Evolutionary conservation across 2,329 filamentous ascomycete genomes (phyloP).

Genomic region (Fusarium miscanthi): DNA sequence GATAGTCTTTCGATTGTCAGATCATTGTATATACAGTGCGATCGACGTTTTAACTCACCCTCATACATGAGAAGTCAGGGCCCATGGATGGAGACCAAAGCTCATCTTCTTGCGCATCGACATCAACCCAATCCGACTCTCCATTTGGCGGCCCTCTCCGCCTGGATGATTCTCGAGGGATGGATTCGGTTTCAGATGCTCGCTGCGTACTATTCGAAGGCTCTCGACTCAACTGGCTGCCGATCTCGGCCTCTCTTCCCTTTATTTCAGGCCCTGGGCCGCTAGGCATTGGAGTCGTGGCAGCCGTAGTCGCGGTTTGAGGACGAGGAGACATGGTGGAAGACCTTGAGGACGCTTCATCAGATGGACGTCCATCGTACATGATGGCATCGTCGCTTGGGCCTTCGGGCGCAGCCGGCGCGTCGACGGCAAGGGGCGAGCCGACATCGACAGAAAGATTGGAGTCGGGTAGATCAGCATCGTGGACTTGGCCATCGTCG

Average conservation of each 20-base stretch:
- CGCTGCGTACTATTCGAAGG: slow-evolving; percentile 34
- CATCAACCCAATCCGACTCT: slow-evolving; percentile 41
- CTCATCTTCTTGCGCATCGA: slow-evolving; percentile 46
- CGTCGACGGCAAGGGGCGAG: slow-evolving; percentile 37
- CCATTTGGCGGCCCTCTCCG: slow-evolving; percentile 30
- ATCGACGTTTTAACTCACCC: slow-evolving; percentile 46
- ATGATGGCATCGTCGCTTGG: slow-evolving; percentile 42
- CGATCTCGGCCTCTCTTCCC: slow-evolving; percentile 43
- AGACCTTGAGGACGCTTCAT: slow-evolving; percentile 51
- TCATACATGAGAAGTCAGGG: slow-evolving; percentile 51
- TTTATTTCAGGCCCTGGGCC: slow-evolving; percentile 52
- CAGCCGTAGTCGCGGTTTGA: slow-evolving; percentile 49
- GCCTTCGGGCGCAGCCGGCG: slow-evolving; percentile 35
- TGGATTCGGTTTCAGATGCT: slow-evolving; percentile 34
- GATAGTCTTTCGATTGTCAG: slow-evolving; percentile 65
- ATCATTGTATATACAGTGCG: background rate
- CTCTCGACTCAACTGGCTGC: slow-evolving; percentile 40
- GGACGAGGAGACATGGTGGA: slow-evolving; percentile 58
- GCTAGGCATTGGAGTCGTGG: slow-evolving; percentile 50
- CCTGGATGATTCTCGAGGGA: slow-evolving; percentile 20
- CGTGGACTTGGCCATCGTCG: slow-evolving; percentile 32
- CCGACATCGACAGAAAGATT: slow-evolving; percentile 34
- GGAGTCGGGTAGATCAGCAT: slow-evolving; percentile 36
- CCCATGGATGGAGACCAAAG: slow-evolving; percentile 53
- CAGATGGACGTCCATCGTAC: slow-evolving; percentile 43